Percentiles rank a stretch among this genome's conserved stretches.
Evolutionary conservation across 345 rosid genomes (phyloP).

Genomic region (Gossypium bickii): DNA sequence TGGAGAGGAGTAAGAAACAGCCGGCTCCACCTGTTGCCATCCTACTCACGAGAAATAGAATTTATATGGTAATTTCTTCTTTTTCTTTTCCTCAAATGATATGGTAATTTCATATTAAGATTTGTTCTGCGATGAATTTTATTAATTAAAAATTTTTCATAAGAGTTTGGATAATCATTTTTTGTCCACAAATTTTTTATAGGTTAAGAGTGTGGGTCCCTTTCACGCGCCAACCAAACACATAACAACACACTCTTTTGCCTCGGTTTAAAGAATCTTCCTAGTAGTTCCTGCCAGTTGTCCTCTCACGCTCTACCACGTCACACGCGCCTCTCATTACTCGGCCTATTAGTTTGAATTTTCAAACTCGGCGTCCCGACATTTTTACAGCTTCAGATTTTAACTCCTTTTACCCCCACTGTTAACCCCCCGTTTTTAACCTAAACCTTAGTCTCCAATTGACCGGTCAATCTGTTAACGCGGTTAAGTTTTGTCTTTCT

Average conservation of each 20-base stretch:
- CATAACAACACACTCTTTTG: background rate
- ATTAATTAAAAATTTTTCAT: too few species aligned
- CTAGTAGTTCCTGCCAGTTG: background rate
- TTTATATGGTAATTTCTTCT: too few species aligned
- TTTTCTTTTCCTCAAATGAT: too few species aligned
- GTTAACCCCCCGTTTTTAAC: background rate
- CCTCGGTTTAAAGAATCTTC: slow-evolving; percentile 18
- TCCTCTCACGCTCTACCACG: background rate
- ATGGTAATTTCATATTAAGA: too few species aligned
- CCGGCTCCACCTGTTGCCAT: too few species aligned
- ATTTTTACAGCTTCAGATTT: slow-evolving; percentile 5
- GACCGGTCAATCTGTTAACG: background rate
- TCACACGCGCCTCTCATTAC: slow-evolving; percentile 11
- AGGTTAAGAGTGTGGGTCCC: slow-evolving; percentile 7
- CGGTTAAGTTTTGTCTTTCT: background rate
- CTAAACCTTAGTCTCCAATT: background rate
- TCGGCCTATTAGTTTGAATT: slow-evolving; percentile 22
- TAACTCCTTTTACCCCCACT: background rate
- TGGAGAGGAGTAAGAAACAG: too few species aligned
- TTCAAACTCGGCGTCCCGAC: slow-evolving; percentile 33
- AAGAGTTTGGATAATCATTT: background rate
- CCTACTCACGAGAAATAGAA: too few species aligned
- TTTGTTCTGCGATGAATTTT: too few species aligned
- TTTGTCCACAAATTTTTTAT: background rate
- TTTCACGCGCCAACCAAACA: slow-evolving; percentile 6